Percentiles rank a stretch among this genome's conserved stretches.
Evolutionary conservation across 2,329 filamentous ascomycete genomes (phyloP).

Genomic region (Neopestalotiopsis sp.): DNA sequence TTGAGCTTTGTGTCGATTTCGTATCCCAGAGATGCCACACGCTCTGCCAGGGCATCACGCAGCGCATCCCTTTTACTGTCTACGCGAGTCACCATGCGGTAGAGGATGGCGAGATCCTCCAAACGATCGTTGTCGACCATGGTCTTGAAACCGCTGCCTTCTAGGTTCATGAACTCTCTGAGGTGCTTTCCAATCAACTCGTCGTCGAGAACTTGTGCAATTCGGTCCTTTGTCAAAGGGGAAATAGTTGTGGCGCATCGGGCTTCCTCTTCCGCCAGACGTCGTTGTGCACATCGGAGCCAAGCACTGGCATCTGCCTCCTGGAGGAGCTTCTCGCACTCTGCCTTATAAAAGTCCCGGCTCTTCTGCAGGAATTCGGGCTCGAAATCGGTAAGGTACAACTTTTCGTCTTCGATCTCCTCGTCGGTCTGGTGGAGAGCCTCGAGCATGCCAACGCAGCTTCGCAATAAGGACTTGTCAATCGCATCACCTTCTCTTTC

Average conservation of each 20-base stretch:
- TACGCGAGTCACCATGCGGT: constrained; percentile 78
- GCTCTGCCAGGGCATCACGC: constrained; percentile 72
- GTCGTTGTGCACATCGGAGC: constrained; percentile 75
- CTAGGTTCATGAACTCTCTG: constrained; percentile 81
- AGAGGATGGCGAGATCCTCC: constrained; percentile 81
- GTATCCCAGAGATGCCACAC: constrained; percentile 79
- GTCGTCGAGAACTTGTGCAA: constrained; percentile 78
- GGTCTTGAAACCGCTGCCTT: constrained; percentile 80
- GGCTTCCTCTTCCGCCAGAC: constrained; percentile 80
- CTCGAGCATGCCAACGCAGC: constrained; percentile 89
- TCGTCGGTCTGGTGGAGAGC: constrained; percentile 81
- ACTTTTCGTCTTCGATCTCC: constrained; percentile 77
- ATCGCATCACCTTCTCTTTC: constrained; percentile 90
- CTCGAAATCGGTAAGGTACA: constrained; percentile 87
- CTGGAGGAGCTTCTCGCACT: constrained; percentile 76
- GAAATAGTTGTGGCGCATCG: constrained; percentile 86
- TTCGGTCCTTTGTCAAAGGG: constrained; percentile 72
- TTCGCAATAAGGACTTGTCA: constrained; percentile 80
- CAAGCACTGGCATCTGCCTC: constrained; percentile 84
- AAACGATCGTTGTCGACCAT: constrained; percentile 92
- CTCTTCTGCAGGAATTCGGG: constrained; percentile 76
- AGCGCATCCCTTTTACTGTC: constrained; percentile 76
- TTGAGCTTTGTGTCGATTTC: constrained; percentile 78
- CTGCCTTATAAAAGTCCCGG: constrained; percentile 73
- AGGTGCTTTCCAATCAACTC: constrained; percentile 81